These are phyloP conservation scores for Mortierella sp. DNA, from an alignment of 371 early-diverging fungal species.

Conservation along the genomic window DNA sequence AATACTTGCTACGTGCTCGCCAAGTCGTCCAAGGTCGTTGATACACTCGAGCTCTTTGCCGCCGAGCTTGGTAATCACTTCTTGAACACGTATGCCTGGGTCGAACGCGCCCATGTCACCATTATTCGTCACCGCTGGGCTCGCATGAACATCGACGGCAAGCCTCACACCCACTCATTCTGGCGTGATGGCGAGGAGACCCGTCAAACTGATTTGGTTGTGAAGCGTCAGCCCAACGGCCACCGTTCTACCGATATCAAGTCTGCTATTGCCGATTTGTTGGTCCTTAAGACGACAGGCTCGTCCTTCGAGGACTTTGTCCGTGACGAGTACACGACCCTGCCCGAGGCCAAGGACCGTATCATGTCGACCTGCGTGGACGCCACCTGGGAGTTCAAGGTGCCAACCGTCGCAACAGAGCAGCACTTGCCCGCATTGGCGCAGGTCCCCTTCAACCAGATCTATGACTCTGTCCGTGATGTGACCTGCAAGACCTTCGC, in stretches of 20 bases:
- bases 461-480: constrained; percentile 65
- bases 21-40: constrained; percentile 74
- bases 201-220: constrained; percentile 67
- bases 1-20: constrained; percentile 83
- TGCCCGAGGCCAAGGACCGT: constrained; percentile 75
- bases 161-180: constrained; percentile 82
- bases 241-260: constrained; percentile 59
- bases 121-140: constrained; percentile 81
- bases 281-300: constrained; percentile 72
- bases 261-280: constrained; percentile 72
- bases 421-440: constrained; percentile 30
- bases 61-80: constrained; percentile 75
- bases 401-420: constrained; percentile 34
- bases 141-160: constrained; percentile 72
- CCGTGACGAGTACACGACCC: constrained; percentile 78
- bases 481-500: constrained; percentile 75
- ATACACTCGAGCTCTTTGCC: constrained; percentile 78
- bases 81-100: constrained; percentile 73
- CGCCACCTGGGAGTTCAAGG: constrained; percentile 71
- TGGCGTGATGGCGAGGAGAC: constrained; percentile 79
- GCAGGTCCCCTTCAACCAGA: constrained; percentile 62
- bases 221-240: constrained; percentile 55
- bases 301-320: constrained; percentile 76
- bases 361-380: constrained; percentile 82
- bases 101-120: constrained; percentile 71